Conservation (phyloP, 306 rosid genomes). For the Rosa chinensis region DNA sequence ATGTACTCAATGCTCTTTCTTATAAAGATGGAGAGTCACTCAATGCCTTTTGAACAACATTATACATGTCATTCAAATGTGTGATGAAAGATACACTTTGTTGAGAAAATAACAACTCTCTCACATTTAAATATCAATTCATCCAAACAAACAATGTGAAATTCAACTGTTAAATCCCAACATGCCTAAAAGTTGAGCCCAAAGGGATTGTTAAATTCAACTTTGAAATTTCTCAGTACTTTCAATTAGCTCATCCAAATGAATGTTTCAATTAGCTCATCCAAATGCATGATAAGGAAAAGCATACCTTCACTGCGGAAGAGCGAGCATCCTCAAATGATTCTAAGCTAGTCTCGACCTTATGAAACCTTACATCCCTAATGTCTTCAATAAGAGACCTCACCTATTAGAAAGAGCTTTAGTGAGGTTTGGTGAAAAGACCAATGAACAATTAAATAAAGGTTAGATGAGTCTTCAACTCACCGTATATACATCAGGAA, state of each 20-base stretch:
- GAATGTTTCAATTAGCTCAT: not conserved
- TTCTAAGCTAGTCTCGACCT: slow-evolving; percentile 85
- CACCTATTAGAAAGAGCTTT: slow-evolving; percentile 47
- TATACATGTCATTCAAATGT: not conserved
- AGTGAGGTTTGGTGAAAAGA: slow-evolving; percentile 24
- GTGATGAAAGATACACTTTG: not conserved
- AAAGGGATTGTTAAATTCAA: not conserved
- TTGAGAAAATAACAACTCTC: not conserved
- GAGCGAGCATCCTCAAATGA: slow-evolving; percentile 77
- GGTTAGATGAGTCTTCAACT: slow-evolving; percentile 37
- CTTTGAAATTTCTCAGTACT: too few relatives aligned
- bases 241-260: slow-evolving; percentile 2
- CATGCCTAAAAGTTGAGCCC: not conserved
- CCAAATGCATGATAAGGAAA: slow-evolving; percentile 2
- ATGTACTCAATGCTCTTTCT: not conserved
- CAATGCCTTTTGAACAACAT: not conserved
- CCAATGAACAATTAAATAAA: slow-evolving; percentile 5
- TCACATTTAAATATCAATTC: not conserved
- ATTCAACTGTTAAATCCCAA: not conserved
- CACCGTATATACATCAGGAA: slow-evolving; percentile 77
- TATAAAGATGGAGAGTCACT: not conserved
- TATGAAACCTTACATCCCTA: slow-evolving; percentile 88
- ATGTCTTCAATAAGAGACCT: slow-evolving; percentile 93
- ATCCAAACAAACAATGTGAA: not conserved
- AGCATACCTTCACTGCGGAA: slow-evolving; percentile 82